Percentiles rank a stretch among this genome's conserved stretches.
Evolutionary conservation across 352 stramenopile species (phyloP).

Genomic region (Phytopythium helicoides): DNA sequence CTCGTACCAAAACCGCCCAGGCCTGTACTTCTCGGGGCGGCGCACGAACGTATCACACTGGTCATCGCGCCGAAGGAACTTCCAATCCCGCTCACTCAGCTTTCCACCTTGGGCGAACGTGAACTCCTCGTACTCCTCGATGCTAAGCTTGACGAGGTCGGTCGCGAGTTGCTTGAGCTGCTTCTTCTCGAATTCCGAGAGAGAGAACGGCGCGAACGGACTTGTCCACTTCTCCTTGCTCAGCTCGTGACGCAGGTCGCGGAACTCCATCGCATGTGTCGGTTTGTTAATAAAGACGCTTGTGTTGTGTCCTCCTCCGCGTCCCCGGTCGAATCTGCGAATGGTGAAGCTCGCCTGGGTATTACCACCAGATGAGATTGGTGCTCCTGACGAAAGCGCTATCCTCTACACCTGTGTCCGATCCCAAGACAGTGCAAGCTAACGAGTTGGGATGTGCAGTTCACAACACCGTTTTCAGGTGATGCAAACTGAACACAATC

Average conservation of each 20-base stretch:
- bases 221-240: slow-evolving; percentile 7
- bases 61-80: slow-evolving; percentile 60
- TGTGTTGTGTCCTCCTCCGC: too few species aligned
- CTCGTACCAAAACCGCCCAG: slow-evolving; percentile 6
- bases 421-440: too few species aligned
- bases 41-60: slow-evolving; percentile 20
- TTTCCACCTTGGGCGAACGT: not conserved
- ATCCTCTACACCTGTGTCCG: too few species aligned
- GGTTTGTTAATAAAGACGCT: not conserved
- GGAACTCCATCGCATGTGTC: slow-evolving; percentile 1
- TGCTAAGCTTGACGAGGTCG: slow-evolving; percentile 37
- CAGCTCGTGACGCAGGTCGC: slow-evolving; percentile 6
- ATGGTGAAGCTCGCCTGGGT: not conserved
- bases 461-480: too few species aligned
- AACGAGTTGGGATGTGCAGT: too few species aligned
- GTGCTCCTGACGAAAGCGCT: too few species aligned
- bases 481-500: too few species aligned
- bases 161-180: slow-evolving; percentile 36
- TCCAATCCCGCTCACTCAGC: slow-evolving; percentile 56
- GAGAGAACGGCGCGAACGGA: slow-evolving; percentile 11
- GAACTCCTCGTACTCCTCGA: slow-evolving; percentile 33
- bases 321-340: not conserved
- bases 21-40: slow-evolving; percentile 5
- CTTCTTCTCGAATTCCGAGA: slow-evolving; percentile 49
- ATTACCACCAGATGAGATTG: not conserved